Percentiles rank a stretch among this genome's conserved stretches.
phyloP scores from a whole-genome alignment of 176 grass and related monocot genomes.

The Carex myosuroides region DNA sequence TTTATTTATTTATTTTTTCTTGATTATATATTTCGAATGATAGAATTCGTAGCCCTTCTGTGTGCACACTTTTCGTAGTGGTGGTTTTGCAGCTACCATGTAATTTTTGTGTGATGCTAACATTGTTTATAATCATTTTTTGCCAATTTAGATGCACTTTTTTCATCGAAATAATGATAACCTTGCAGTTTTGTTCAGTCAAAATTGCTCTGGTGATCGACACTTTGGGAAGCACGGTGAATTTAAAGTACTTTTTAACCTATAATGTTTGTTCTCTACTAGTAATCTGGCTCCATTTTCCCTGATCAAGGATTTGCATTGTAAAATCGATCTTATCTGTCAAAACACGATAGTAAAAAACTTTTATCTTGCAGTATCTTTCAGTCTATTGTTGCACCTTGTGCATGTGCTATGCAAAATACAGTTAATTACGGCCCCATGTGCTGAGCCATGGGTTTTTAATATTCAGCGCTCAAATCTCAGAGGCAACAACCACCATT shows the following conservation, averaged over 20 bases:
- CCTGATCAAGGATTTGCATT: not conserved
- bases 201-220: not conserved
- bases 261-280: not conserved
- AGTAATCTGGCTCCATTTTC: not conserved
- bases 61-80: not conserved
- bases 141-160: not conserved
- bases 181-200: not conserved
- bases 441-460: not conserved
- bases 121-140: not conserved
- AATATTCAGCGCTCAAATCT: not conserved
- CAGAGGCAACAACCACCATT: not conserved
- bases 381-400: not conserved
- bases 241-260: not conserved
- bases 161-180: not conserved
- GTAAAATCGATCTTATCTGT: not conserved
- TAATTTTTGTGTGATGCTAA: slow-evolving; percentile 12
- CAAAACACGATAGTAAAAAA: not conserved
- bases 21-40: not conserved
- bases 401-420: not conserved
- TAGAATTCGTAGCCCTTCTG: not conserved
- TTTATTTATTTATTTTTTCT: not conserved
- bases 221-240: not conserved
- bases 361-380: not conserved
- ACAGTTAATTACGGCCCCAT: not conserved
- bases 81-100: not conserved